Percentiles rank a stretch among this genome's conserved stretches.
Conservation (phyloP, 305 asterid species). For the Solanum hybrid region DNA sequence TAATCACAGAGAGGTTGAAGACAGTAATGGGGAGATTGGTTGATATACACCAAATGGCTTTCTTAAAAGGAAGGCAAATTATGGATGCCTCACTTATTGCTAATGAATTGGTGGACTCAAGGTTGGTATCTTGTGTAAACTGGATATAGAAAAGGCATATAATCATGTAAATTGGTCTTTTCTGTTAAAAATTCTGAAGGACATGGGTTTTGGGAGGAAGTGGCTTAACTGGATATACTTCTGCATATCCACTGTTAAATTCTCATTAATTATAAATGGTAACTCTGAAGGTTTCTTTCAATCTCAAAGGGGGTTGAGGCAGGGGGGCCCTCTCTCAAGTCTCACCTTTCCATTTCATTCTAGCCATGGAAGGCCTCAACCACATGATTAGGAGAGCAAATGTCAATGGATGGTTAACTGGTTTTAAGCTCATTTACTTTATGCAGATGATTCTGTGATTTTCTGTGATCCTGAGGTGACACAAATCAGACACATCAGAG, state of each 20-base stretch:
- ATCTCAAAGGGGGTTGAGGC: background rate
- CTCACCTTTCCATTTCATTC: background rate
- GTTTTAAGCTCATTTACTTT: background rate
- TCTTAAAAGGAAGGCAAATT: background rate
- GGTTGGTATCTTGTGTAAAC: background rate
- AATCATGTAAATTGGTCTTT: background rate
- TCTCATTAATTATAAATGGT: background rate
- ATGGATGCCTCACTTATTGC: background rate
- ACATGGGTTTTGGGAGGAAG: background rate
- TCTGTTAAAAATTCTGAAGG: background rate
- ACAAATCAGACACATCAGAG: background rate
- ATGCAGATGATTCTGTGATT: background rate
- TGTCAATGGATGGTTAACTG: background rate
- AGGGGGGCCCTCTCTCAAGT: background rate
- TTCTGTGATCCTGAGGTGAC: background rate
- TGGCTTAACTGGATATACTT: background rate
- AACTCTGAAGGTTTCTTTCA: background rate
- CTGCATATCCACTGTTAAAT: background rate
- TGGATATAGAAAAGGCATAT: background rate
- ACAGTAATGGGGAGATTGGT: background rate
- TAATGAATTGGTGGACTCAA: background rate
- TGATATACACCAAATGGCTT: background rate
- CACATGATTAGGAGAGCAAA: background rate
- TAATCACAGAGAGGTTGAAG: too few relatives aligned
- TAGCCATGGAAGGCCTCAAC: background rate